phyloP scores from a whole-genome alignment of 1,139 yeast genomes.

The Hanseniaspora sp. region DNA sequence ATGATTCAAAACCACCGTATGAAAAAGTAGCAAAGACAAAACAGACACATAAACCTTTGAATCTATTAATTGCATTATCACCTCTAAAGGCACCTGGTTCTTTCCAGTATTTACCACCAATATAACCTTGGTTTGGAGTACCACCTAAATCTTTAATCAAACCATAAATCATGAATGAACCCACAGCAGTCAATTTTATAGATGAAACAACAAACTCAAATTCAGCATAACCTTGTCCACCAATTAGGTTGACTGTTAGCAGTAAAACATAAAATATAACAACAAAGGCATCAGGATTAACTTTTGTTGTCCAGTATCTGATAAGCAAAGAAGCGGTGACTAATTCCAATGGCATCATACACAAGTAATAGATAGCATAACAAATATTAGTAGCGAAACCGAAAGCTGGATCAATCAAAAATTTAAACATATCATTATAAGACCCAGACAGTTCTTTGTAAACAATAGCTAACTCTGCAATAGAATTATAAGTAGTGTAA shows the following conservation, averaged over 20 bases:
- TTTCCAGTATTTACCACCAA: slow-evolving; percentile 54
- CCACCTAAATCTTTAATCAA: slow-evolving; percentile 58
- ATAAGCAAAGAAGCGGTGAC: slow-evolving; percentile 68
- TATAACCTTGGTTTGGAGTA: slow-evolving; percentile 49
- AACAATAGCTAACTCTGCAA: slow-evolving; percentile 75
- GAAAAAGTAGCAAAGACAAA: slow-evolving; percentile 83
- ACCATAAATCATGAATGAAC: slow-evolving; percentile 58
- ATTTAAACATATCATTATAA: slow-evolving; percentile 59
- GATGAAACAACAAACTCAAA: slow-evolving; percentile 54
- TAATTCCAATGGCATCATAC: slow-evolving; percentile 62
- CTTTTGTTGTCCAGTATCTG: slow-evolving; percentile 49
- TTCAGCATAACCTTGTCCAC: slow-evolving; percentile 68
- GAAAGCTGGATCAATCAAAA: slow-evolving; percentile 58
- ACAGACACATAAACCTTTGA: slow-evolving; percentile 73
- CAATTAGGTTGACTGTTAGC: slow-evolving; percentile 47
- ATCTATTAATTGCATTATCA: slow-evolving; percentile 29
- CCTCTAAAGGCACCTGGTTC: slow-evolving; percentile 46
- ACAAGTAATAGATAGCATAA: slow-evolving; percentile 69
- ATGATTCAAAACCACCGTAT: slow-evolving; percentile 72
- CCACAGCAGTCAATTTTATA: slow-evolving; percentile 49
- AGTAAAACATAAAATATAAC: slow-evolving; percentile 55
- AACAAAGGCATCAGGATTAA: slow-evolving; percentile 58
- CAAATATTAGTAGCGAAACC: slow-evolving; percentile 76
- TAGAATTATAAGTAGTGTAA: slow-evolving; percentile 67
- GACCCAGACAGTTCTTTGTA: slow-evolving; percentile 70